Evolutionary conservation across 1,284 basidiomycete species (phyloP), one percentile per base, ranked within the genome.

Genomic region (Puccinia sorghi): DNA sequence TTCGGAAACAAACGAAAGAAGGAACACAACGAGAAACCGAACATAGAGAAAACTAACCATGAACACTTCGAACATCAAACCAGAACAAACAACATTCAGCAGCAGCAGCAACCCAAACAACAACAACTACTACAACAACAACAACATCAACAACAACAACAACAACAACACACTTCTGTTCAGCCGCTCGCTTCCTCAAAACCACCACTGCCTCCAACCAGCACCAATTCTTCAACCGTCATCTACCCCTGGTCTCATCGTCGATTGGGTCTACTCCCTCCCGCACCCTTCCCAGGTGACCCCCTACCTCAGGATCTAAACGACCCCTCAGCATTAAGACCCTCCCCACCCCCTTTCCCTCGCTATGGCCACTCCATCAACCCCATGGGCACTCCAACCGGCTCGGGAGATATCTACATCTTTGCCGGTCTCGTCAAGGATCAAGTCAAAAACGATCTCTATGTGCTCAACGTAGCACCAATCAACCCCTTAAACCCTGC

Each of bases 311-410:
- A 86, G 2, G 87, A 88, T 46, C 88, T 89, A 7, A 88, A 88
- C 1, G 86, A 88, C 2, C 89, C 90, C 4, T 91, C 91, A 0
- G 90, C 91, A 0, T 67, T 77, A 39, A 72, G 84, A 52, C 80
- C 83, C 39, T 85, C 84, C 17, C 84, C 85, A 5, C 84, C 85
- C 27, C 97, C 97, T 0, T 99, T 99, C 85, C 97, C 97, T 17
- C 91, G 97, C 75, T 99, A 99, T 84, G 97, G 97, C 13, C 93
- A 97, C 83, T 92, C 95, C 2, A 89, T 97, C n/a, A 96, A 97
- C 27, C 89, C 93, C 15, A 90, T 89, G 63, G 83, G 84, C 2
- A 92, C 91, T 13, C 84, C 89, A 22, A 82, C 80, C 64, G 69
- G 63, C 32, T 89, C 88, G 8, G 96, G 96, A 32, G 95, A 99